Evolutionary conservation across 139 green algal species (phyloP).

Genomic region (Auxenochlorella pyrenoidosa): DNA sequence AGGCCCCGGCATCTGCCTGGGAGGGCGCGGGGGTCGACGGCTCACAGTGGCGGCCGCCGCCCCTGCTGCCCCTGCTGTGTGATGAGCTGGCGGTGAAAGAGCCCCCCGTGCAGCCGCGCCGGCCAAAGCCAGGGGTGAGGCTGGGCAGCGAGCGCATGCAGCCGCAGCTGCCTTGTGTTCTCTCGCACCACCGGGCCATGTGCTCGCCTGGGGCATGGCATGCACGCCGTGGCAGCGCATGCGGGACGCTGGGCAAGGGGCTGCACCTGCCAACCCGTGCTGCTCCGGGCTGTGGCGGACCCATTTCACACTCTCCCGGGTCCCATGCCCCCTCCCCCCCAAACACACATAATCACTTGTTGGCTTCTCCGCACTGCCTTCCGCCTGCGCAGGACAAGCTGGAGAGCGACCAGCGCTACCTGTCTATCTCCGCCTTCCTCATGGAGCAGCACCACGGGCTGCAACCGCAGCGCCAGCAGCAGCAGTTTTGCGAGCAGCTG

Average conservation of each 20-base stretch:
- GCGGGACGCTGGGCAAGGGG: too few relatives aligned
- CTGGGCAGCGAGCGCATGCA: background rate
- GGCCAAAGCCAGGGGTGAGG: background rate
- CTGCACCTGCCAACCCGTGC: background rate
- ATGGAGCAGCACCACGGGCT: background rate
- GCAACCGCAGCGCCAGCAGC: background rate
- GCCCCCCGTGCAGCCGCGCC: background rate
- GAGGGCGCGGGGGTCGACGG: background rate
- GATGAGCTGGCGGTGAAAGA: slow-evolving; percentile 30
- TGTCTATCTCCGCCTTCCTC: slow-evolving; percentile 28
- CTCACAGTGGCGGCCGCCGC: background rate
- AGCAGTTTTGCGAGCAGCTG: background rate
- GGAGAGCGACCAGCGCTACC: slow-evolving; percentile 33
- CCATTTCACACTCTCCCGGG: too few relatives aligned
- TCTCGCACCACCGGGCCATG: too few relatives aligned
- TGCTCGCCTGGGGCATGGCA: too few relatives aligned
- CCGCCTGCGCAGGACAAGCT: slow-evolving; percentile 8
- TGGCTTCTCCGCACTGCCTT: background rate
- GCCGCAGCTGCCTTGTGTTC: background rate
- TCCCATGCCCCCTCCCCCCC: too few relatives aligned
- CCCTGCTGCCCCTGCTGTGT: slow-evolving; percentile 5
- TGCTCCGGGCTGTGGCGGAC: too few relatives aligned
- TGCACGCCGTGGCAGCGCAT: too few relatives aligned
- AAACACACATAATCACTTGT: too few relatives aligned
- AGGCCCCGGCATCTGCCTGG: background rate